Evolutionary conservation across 2,329 filamentous ascomycete genomes (phyloP), one percentile per base, ranked within the genome.

Genomic region (Dactylellina drechsleri): DNA sequence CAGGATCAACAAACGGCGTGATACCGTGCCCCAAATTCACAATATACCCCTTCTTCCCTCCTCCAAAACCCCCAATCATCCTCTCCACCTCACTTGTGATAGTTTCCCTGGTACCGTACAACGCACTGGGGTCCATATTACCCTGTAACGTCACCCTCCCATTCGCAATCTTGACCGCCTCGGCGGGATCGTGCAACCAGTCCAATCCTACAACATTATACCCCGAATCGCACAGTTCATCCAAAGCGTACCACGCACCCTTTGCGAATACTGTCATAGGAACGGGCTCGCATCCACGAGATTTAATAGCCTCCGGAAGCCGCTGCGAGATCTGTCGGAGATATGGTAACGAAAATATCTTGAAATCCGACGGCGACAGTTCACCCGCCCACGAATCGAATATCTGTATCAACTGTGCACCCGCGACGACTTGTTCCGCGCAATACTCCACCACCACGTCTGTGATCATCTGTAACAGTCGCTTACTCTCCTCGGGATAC

Each of bases 221-320:
- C 47, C 93, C 93, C 15, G 93, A 87, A 80, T 93, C 85, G 84
- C 93, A 97, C 18, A 95, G 87, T 36, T 91, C 89, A 79, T 97
- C 92, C 57, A 99, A 86, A 2, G 93, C 92, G 82, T 96, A 95
- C 92, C 95, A 98, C 10, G 95, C 94, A 10, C 95, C 95, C 85
- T 99, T 99, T 41, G 95, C 93, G 82, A 99, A 99, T 23, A 98
- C 93, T 4, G 93, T 96, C 93, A 98, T 97, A 2, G 95, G 95
- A 2, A 99, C 94, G 10, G 85, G 86, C 70, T 93, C 91, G 61
- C 94, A 83, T 0, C 89, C 89, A 80, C 96, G 85, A 81, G 92
- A 90, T 78, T 87, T 84, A 68, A 98, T 84, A 75, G 88, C 89
- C 79, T 85, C 85, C 0, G 94, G 94, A 2, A 99, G 86, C 78